Base-by-base conservation (phyloP, 1,284 basidiomycete species). In the Heterobasidion irregulare region DNA sequence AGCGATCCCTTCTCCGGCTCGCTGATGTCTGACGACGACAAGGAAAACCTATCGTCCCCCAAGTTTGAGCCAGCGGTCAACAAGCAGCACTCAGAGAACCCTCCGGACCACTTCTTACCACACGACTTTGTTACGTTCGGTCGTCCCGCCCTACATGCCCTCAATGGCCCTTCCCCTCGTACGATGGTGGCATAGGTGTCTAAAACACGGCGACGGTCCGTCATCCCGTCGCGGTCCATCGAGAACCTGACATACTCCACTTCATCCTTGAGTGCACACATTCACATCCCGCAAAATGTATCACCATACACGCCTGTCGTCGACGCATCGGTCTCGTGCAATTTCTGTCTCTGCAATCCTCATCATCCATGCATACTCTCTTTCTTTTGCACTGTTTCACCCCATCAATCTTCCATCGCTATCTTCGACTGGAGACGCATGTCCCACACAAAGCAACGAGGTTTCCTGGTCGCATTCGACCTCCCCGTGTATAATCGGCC, bases 321-420 rank as follows among this genome's bases (percentile, higher is more conserved):
- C 77, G 79, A 79, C 81, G 68, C 68, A 71, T 75, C 75, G 73
- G 72, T 66, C 75, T 77, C 76, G 77, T 69, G 73, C 73, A 72
- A 53, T 69, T 73, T 77, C 69, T 65, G 75, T 83, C 75, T 77
- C 75, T 73, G 78, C 78, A 81, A 79, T 69, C 73, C 66, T 62
- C 79, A 76, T 82, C 82, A 82, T 76, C 77, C 86, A 87, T 86
- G 82, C 86, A 87, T 83, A 75, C 80, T 78, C 81, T 80, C 75
- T 26, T 26, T 26, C 26, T 52, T 79, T 78, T 70, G 74, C 82
- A 83, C 74, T 71, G 70, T 77, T 70, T 77, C 72, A 68, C 72
- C 65, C 62, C 61, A 61, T 57, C 59, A 56, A 56, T 61, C 53
- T 63, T 63, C 65, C 67, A 73, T 73, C 72, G 71, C 72, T 74